Evolutionary conservation across 805 yeast genomes (phyloP).

Genomic region (Millerozyma acaciae): DNA sequence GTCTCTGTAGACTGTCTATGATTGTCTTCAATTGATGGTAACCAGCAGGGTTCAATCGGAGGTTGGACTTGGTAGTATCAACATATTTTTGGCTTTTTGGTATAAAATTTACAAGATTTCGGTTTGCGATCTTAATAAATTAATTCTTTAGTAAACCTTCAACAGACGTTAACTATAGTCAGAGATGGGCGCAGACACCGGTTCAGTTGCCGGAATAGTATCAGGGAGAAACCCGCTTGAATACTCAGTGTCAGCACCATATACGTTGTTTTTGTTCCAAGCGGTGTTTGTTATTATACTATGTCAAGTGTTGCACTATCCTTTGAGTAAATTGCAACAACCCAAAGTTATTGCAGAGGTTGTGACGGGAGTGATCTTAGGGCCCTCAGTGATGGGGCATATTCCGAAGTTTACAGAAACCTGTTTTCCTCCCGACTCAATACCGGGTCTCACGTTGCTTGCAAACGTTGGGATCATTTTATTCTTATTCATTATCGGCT

Average conservation of each 20-base stretch:
- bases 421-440: constrained; percentile 62
- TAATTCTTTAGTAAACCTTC: no score
- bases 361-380: constrained; percentile 67
- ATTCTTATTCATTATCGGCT: constrained; percentile 71
- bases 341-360: constrained; percentile 84
- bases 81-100: no score
- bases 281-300: constrained; percentile 55
- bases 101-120: no score
- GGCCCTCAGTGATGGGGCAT: constrained; percentile 72
- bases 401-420: constrained; percentile 62
- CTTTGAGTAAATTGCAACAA: constrained; percentile 59
- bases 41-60: no score
- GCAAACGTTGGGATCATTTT: constrained; percentile 75
- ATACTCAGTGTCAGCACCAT: constrained; percentile 55
- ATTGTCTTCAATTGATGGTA: no score
- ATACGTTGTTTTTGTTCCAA: constrained; percentile 69
- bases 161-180: no score
- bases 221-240: constrained; percentile 70
- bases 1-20: no score
- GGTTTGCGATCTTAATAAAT: no score
- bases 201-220: constrained; percentile 59
- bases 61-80: no score
- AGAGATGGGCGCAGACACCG: constrained; percentile 31
- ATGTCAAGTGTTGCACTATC: constrained; percentile 58
- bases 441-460: constrained; percentile 59